Percentiles rank a stretch among this genome's conserved stretches.
Conservation (phyloP, 2,329 filamentous ascomycete species). For the Talaromyces albobiverticillius region DNA sequence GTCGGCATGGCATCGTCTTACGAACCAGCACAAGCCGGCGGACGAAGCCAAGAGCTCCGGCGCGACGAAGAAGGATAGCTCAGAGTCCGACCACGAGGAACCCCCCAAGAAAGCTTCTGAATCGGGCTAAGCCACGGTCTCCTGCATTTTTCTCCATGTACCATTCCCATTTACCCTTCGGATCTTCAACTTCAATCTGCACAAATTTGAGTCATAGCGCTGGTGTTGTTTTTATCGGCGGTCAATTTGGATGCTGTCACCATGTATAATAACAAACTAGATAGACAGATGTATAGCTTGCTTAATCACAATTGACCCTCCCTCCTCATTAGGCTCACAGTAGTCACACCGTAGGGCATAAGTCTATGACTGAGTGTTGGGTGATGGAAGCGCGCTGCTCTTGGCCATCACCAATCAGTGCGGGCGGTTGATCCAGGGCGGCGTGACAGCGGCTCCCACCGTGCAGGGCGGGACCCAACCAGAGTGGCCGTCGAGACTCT, state of each 20-base stretch:
- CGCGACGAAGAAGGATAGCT: constrained; percentile 24
- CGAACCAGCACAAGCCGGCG: constrained; percentile 56
- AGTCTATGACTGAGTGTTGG: no score
- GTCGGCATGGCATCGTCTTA: constrained; percentile 87
- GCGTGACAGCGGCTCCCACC: constrained; percentile 15
- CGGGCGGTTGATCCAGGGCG: neutral
- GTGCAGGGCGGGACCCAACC: constrained; percentile 16
- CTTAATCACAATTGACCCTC: neutral
- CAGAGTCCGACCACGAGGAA: constrained; percentile 23
- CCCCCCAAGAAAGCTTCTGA: constrained; percentile 41
- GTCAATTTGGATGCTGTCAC: constrained; percentile 4
- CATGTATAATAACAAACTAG: constrained; percentile 4
- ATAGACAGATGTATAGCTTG: constrained; percentile 4
- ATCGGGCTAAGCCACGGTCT: constrained; percentile 27
- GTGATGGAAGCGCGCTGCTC: neutral
- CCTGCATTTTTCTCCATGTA: constrained; percentile 2
- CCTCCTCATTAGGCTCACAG: neutral
- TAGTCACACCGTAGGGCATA: no score
- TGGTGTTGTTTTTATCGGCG: constrained; percentile 15
- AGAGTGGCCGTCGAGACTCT: constrained; percentile 9
- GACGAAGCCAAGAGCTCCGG: constrained; percentile 26
- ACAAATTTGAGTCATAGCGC: constrained; percentile 22
- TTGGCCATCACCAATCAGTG: neutral
- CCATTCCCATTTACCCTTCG: neutral
- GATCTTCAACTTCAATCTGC: constrained; percentile 8